phyloP scores from a whole-genome alignment of 768 basidiomycete species.

The Panaeolus cyanescens region DNA sequence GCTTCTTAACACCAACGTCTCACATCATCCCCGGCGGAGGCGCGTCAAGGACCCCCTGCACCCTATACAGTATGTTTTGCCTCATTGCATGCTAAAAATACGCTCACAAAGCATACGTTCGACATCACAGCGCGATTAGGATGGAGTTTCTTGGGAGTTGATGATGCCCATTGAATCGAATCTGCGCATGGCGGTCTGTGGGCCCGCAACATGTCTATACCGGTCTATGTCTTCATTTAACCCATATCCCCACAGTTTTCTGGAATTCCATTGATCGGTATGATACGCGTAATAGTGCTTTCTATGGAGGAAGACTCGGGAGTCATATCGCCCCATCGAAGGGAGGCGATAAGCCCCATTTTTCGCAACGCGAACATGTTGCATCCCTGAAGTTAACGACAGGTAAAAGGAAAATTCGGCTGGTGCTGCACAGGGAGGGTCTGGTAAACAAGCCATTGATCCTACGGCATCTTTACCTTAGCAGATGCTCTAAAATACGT shows the following conservation, averaged over 20 bases:
- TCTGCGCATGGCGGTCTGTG: too few species aligned
- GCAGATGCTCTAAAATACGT: neutral
- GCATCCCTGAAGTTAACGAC: neutral
- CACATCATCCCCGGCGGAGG: slow-evolving; percentile 1
- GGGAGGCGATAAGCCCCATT: too few species aligned
- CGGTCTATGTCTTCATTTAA: neutral
- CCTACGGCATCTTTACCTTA: slow-evolving; percentile 3
- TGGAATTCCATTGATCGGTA: neutral
- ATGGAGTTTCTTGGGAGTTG: neutral
- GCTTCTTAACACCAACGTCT: neutral
- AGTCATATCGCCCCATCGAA: too few species aligned
- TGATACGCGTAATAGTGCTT: neutral
- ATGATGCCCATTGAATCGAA: neutral
- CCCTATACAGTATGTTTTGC: neutral
- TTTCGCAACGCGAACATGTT: too few species aligned
- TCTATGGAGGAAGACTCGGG: too few species aligned
- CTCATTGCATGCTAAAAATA: neutral
- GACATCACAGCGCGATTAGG: neutral
- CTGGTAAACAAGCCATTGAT: neutral
- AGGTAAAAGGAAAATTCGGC: neutral
- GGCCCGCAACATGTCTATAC: neutral
- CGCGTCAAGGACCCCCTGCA: slow-evolving; percentile 1
- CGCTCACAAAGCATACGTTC: neutral
- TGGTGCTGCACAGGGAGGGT: neutral
- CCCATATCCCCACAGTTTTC: neutral